Conservation (phyloP, 1,284 basidiomycete species). For the Fomitopsis palustris region DNA sequence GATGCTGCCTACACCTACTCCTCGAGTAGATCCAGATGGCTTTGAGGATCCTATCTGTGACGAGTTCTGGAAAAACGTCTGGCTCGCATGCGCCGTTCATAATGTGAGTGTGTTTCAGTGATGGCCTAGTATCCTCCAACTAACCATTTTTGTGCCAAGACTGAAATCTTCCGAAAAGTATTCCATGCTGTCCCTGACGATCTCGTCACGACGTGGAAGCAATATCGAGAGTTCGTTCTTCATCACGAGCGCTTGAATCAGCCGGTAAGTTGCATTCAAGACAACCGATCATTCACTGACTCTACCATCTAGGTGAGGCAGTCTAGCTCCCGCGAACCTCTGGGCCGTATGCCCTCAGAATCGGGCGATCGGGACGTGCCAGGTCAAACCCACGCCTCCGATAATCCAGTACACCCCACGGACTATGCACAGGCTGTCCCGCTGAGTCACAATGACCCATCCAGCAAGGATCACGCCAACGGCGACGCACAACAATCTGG, state of each 20-base stretch:
- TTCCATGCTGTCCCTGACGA: constrained; percentile 93
- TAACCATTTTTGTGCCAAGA: constrained; percentile 44
- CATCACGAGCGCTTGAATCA: constrained; percentile 77
- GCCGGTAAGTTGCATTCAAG: constrained; percentile 41
- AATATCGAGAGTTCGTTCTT: constrained; percentile 82
- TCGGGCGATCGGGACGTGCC: constrained; percentile 43
- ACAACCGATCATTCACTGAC: constrained; percentile 8
- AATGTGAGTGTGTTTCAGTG: constrained; percentile 58
- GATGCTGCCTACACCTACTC: constrained; percentile 63
- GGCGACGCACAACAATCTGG: constrained; percentile 7
- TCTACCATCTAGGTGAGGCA: constrained; percentile 40
- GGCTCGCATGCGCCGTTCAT: constrained; percentile 81
- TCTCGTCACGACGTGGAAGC: constrained; percentile 89
- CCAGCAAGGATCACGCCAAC: constrained; percentile 2
- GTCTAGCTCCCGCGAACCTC: constrained; percentile 39
- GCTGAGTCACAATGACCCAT: constrained; percentile 13
- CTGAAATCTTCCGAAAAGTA: constrained; percentile 90
- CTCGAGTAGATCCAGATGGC: constrained; percentile 69
- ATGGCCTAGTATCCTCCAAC: constrained; percentile 6
- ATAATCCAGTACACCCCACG: constrained; percentile 13
- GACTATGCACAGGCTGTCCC: constrained; percentile 15
- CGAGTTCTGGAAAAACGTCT: constrained; percentile 84
- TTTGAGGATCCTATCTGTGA: constrained; percentile 89
- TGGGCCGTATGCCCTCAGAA: constrained; percentile 57
- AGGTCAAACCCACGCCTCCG: constrained; percentile 14